Conservation (phyloP, 1,284 basidiomycete genomes). For the Pseudozyma sp. region DNA sequence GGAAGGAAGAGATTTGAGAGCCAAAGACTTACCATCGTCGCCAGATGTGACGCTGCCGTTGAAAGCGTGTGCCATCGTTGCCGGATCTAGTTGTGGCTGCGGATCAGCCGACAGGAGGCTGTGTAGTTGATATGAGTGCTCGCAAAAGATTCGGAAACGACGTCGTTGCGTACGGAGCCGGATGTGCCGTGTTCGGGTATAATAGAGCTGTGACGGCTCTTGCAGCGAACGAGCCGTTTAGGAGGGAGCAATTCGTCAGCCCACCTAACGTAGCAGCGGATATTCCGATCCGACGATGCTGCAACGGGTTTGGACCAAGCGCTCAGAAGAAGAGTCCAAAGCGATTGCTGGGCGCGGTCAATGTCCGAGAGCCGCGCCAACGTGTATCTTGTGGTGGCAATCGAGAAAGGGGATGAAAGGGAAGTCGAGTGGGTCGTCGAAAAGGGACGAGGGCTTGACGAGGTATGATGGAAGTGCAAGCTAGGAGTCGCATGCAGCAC, state of each 20-base stretch:
- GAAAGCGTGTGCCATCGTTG: conserved; percentile 16
- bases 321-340: not conserved
- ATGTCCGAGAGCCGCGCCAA: too few species aligned
- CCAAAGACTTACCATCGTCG: conserved; percentile 28
- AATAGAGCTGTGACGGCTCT: too few species aligned
- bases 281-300: not conserved
- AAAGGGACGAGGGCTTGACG: too few species aligned
- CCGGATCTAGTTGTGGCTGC: too few species aligned
- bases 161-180: not conserved
- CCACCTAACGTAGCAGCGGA: not conserved
- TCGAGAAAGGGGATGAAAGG: too few species aligned
- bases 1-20: not conserved
- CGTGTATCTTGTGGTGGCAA: too few species aligned
- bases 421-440: too few species aligned
- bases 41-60: conserved; percentile 25
- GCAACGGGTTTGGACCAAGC: not conserved
- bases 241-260: too few species aligned
- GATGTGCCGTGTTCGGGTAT: conserved; percentile 7
- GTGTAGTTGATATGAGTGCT: not conserved
- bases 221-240: too few species aligned
- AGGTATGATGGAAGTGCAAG: too few species aligned
- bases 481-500: too few species aligned
- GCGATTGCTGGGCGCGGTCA: not conserved
- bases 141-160: not conserved
- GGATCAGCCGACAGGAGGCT: too few species aligned